Conservation (phyloP, 2,329 filamentous ascomycete species). For the Neonectria hederae region DNA sequence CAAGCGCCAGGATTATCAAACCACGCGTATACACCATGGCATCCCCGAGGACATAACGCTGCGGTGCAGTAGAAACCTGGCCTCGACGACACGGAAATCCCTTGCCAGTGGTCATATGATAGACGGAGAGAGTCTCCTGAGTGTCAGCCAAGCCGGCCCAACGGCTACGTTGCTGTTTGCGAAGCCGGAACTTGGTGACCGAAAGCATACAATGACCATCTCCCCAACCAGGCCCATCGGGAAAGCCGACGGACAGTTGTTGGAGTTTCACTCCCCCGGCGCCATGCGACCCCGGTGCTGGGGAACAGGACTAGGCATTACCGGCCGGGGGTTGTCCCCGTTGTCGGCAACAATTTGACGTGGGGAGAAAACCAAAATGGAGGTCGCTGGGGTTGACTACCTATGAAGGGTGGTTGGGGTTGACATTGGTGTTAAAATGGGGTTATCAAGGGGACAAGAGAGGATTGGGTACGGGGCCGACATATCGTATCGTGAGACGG, state of each 20-base stretch:
- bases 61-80: not conserved
- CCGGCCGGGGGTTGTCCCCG: not conserved
- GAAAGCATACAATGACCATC: not conserved
- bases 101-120: not conserved
- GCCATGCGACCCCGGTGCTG: not conserved
- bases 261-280: not conserved
- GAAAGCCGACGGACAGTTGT: not conserved
- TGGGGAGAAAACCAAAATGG: not conserved
- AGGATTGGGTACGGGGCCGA: not conserved
- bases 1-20: conserved; percentile 1
- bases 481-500: not conserved
- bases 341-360: not conserved
- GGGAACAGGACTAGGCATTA: not conserved
- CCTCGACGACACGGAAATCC: not conserved
- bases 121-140: no score
- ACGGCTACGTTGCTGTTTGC: not conserved
- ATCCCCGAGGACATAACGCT: not conserved
- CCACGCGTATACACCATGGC: not conserved
- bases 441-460: not conserved
- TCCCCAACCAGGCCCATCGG: not conserved
- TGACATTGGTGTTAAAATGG: not conserved
- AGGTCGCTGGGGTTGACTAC: not conserved
- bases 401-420: not conserved
- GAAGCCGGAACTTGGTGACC: not conserved
- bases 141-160: not conserved